Percentiles rank a stretch among this genome's conserved stretches.
Conservation (phyloP, 805 yeast species). For the Wickerhamomyces tratensis region DNA sequence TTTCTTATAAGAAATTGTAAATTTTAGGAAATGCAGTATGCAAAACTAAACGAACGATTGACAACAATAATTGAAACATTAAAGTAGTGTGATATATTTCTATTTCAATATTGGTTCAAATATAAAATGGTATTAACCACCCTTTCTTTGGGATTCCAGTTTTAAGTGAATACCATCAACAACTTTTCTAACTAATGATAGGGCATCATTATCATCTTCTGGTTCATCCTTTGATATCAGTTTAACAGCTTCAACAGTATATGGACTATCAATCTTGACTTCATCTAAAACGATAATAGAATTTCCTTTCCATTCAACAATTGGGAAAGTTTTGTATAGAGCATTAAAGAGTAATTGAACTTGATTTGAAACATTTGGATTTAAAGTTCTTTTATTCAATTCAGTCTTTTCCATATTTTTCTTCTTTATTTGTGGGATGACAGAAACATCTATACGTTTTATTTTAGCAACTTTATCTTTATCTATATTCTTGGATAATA, state of each 20-base stretch:
- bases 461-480: conserved; percentile 10
- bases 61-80: too few species aligned
- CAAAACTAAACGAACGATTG: too few species aligned
- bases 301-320: conserved; percentile 33
- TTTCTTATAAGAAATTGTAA: too few species aligned
- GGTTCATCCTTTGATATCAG: conserved; percentile 2
- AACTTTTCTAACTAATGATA: conserved; percentile 34
- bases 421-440: conserved; percentile 7
- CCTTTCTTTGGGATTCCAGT: conserved; percentile 35
- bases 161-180: conserved; percentile 40
- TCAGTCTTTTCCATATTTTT: conserved; percentile 14
- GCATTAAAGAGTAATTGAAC: conserved; percentile 36
- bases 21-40: too few species aligned
- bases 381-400: conserved; percentile 17
- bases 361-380: conserved; percentile 28
- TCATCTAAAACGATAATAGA: conserved; percentile 37
- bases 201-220: conserved; percentile 17
- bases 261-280: conserved; percentile 35
- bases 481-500: conserved; percentile 29
- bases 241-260: conserved; percentile 19
- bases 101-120: too few species aligned
- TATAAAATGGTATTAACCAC: conserved; percentile 28
- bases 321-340: conserved; percentile 32
- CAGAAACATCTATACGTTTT: conserved; percentile 6
- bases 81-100: too few species aligned